phyloP scores from a whole-genome alignment of 2,329 filamentous ascomycete species.

The Hawksworthiomyces lignivorus region DNA sequence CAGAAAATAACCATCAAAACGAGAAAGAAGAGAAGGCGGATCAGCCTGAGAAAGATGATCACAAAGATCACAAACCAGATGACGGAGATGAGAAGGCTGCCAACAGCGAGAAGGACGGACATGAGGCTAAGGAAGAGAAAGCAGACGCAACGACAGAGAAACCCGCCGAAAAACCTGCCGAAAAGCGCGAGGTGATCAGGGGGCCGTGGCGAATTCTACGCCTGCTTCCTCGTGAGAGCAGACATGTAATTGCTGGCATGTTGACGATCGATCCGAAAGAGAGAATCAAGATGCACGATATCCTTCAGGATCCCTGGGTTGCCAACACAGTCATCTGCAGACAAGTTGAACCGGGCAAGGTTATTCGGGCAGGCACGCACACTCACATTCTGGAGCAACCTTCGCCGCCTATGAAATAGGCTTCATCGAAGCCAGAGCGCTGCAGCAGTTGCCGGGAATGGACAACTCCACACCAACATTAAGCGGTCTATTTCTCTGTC shows the following conservation, averaged over 20 bases:
- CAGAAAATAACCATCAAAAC: conserved; percentile 9
- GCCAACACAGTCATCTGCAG: conserved; percentile 74
- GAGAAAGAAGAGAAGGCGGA: background rate
- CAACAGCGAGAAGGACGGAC: background rate
- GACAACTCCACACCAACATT: no score
- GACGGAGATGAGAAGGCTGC: background rate
- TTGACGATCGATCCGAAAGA: conserved; percentile 78
- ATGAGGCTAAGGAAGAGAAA: conserved; percentile 2
- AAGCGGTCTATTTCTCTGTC: no score
- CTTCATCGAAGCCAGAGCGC: no score
- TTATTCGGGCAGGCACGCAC: conserved; percentile 69
- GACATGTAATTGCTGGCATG: conserved; percentile 88
- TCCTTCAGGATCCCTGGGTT: conserved; percentile 87
- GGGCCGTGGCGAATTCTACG: conserved; percentile 87
- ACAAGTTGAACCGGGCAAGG: conserved; percentile 61
- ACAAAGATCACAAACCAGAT: no score
- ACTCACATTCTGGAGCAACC: conserved; percentile 78
- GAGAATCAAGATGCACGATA: conserved; percentile 76
- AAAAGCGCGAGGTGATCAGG: conserved; percentile 72
- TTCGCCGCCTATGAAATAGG: conserved; percentile 24
- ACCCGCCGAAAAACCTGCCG: conserved; percentile 24
- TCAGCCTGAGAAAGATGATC: no score
- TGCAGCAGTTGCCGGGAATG: no score
- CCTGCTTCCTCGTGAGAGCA: conserved; percentile 78
- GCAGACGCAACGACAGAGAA: conserved; percentile 7